Percentiles rank a stretch among this genome's conserved stretches.
phyloP scores from a whole-genome alignment of 2,329 filamentous ascomycete genomes.

The Bertia moriformis region DNA sequence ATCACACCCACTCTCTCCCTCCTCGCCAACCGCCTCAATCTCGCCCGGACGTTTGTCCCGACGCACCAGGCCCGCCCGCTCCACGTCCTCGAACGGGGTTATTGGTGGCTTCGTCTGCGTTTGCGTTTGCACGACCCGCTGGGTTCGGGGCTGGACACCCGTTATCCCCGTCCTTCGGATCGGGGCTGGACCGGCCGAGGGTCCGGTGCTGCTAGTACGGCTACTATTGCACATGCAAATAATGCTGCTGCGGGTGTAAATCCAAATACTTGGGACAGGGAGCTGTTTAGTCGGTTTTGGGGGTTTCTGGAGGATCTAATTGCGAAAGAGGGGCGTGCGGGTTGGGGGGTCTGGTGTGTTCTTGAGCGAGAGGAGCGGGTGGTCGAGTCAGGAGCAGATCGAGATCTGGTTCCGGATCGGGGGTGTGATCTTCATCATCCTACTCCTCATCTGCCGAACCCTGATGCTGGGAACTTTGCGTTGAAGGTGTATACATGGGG shows the following conservation, averaged over 20 bases:
- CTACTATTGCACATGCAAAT: too few species aligned
- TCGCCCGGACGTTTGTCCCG: not conserved
- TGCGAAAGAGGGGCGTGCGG: not conserved
- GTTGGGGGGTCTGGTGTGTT: slow-evolving; percentile 1
- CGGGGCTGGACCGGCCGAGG: too few species aligned
- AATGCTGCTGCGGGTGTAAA: too few species aligned
- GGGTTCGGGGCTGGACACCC: too few species aligned
- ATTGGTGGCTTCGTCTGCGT: not conserved
- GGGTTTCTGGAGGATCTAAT: not conserved
- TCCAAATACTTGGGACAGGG: too few species aligned
- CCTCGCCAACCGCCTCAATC: not conserved
- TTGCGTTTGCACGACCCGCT: too few species aligned
- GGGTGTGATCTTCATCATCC: too few species aligned
- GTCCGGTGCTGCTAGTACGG: too few species aligned
- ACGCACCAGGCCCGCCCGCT: not conserved
- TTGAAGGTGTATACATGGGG: not conserved
- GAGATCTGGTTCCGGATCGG: not conserved
- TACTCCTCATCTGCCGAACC: too few species aligned
- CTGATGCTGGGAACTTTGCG: too few species aligned
- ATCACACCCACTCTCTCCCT: not conserved
- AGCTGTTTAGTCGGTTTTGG: too few species aligned
- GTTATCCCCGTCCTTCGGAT: too few species aligned
- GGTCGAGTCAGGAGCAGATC: not conserved
- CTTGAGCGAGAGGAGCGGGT: not conserved
- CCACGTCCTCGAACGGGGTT: not conserved